phyloP scores from a whole-genome alignment of 2,329 filamentous ascomycete species.

The Diplodia seriata region DNA sequence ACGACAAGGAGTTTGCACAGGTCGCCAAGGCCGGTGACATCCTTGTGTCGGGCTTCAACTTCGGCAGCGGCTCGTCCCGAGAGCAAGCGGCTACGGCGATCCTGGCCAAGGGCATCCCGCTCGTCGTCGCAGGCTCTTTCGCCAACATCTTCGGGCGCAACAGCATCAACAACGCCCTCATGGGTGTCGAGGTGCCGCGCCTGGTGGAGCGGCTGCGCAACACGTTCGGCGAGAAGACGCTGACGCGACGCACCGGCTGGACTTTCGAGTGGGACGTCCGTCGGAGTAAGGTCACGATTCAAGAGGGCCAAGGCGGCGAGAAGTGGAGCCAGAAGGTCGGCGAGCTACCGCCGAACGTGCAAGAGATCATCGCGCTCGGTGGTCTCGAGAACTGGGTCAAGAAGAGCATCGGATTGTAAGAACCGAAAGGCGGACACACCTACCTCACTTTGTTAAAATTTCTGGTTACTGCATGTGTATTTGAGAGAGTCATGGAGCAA shows the following conservation, averaged over 20 bases:
- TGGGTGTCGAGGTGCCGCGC: constrained; percentile 73
- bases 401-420: constrained; percentile 62
- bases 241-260: constrained; percentile 82
- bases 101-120: constrained; percentile 77
- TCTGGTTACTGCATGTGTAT: constrained; percentile 6
- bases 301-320: constrained; percentile 70
- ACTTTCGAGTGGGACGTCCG: constrained; percentile 81
- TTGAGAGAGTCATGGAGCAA: constrained; percentile 16
- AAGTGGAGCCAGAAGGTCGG: constrained; percentile 83
- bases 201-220: constrained; percentile 71
- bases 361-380: constrained; percentile 66
- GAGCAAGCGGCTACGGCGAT: constrained; percentile 92
- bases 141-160: constrained; percentile 83
- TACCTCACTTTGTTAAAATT: background rate
- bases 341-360: constrained; percentile 83
- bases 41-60: constrained; percentile 85
- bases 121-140: constrained; percentile 82
- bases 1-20: constrained; percentile 73
- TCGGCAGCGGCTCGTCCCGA: constrained; percentile 80
- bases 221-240: constrained; percentile 64
- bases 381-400: constrained; percentile 86
- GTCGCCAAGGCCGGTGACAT: constrained; percentile 76
- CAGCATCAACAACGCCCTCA: constrained; percentile 79
- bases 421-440: background rate
- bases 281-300: constrained; percentile 72